These are phyloP conservation scores for Candida glaebosa DNA, from an alignment of 805 yeast species.

Conservation along the genomic window DNA sequence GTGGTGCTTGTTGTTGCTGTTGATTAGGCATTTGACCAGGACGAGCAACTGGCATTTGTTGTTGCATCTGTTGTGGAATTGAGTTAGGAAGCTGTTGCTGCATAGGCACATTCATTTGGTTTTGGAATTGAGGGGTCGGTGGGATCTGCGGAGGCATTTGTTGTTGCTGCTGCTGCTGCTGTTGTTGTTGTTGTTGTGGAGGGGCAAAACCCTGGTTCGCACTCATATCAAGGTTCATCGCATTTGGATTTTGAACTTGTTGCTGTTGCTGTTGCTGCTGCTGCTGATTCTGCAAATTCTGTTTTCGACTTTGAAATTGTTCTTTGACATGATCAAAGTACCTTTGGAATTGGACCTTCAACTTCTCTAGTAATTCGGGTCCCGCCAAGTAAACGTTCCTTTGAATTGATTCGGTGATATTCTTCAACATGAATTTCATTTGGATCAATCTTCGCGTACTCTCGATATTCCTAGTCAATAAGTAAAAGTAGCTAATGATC, in stretches of 20 bases:
- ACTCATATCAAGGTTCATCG: neutral
- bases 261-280: slow-evolving; percentile 20
- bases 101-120: slow-evolving; percentile 5
- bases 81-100: slow-evolving; percentile 1
- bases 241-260: slow-evolving; percentile 5
- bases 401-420: slow-evolving; percentile 66
- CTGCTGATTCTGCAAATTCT: slow-evolving; percentile 33
- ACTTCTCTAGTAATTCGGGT: slow-evolving; percentile 67
- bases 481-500: slow-evolving; percentile 72
- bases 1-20: slow-evolving; percentile 13
- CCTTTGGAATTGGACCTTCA: slow-evolving; percentile 68
- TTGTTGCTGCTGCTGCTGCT: slow-evolving; percentile 20
- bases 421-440: slow-evolving; percentile 73
- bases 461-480: slow-evolving; percentile 68
- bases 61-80: slow-evolving; percentile 4
- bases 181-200: slow-evolving; percentile 9
- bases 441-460: slow-evolving; percentile 76
- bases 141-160: slow-evolving; percentile 11
- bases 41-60: slow-evolving; percentile 3
- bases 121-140: slow-evolving; percentile 5
- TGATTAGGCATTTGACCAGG: slow-evolving; percentile 7
- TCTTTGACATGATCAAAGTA: slow-evolving; percentile 74
- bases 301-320: slow-evolving; percentile 42
- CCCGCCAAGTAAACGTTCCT: slow-evolving; percentile 65
- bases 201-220: neutral